Base-by-base conservation (phyloP, 1,139 yeast genomes). In the Meyerozyma carpophila region DNA sequence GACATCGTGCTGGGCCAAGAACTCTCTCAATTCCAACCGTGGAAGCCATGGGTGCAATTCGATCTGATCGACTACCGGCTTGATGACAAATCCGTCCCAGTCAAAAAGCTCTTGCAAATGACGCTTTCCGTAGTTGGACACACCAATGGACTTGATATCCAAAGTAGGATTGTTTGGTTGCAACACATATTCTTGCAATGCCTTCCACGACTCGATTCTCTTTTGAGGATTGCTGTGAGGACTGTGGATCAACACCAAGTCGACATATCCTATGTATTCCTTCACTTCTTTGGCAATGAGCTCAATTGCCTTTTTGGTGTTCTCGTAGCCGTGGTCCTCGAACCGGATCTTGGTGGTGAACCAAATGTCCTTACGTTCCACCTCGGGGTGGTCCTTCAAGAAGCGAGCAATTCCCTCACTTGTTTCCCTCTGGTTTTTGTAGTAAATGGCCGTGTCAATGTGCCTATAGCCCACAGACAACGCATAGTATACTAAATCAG, bases 381-480 rank as follows among this genome's bases (percentile, higher is more conserved):
- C 60, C 47, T 52, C 52, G 1, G 74, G 73, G 52, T 65, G 60
- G 21, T 70, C 74, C 37, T 63, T 58, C 21, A 79, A 49, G 63
- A 77, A 79, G 41, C 53, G 77, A n/a, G 70, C 62, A 32, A 81
- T 75, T 3, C 72, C 75, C 44, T 61, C 63, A 10, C 73, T 74
- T 38, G 67, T 63, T 50, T 67, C 83, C 8, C 53, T 54, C 56
- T 84, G 86, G 56, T 83, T 83, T 11, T 69, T 66, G 57, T 85
- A 85, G 27, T 62, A 59, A 69, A 54, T 53, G 2, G 89, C 90
- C 5, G 82, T 68, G 54, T 83, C 90, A 41, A 83, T 67, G 52
- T 83, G 90, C 50, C 94, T 76, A 58, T 84, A 85, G 0, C 95
- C 95, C 24, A 61, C 67, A 31, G 71, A 67, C 53, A 86, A 69